Conservation (phyloP, 495 filamentous ascomycete species). For the Podospora sp. region DNA sequence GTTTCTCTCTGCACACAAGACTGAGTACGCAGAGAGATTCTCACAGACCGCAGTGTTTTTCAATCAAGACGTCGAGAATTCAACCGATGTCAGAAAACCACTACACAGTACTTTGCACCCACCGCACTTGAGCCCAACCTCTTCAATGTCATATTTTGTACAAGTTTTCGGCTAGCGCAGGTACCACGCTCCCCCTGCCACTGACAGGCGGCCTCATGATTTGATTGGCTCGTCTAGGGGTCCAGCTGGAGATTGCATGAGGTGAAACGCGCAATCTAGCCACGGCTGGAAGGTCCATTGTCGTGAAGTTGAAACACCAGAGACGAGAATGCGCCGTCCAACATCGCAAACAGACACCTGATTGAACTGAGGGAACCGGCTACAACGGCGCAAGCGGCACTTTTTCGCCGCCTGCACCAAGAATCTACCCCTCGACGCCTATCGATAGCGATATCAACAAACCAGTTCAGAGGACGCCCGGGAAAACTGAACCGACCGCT, state of each 20-base stretch:
- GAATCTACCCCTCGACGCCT: not conserved
- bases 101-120: not conserved
- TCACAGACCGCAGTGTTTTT: too few species aligned
- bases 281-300: slow-evolving; percentile 3
- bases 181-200: not conserved
- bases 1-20: not conserved
- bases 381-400: not conserved
- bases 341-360: not conserved
- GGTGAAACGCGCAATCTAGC: slow-evolving; percentile 11
- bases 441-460: not conserved
- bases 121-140: not conserved
- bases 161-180: not conserved
- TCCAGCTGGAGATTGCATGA: slow-evolving; percentile 2
- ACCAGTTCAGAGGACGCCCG: not conserved
- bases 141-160: not conserved
- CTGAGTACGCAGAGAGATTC: not conserved
- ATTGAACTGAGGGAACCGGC: not conserved
- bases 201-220: not conserved
- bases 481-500: not conserved
- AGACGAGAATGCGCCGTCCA: not conserved
- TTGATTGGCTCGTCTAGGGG: slow-evolving; percentile 6
- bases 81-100: too few species aligned
- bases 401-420: not conserved
- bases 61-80: too few species aligned
- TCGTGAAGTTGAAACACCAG: slow-evolving; percentile 16